These are phyloP conservation scores for Lachnellula subtilissima DNA, from an alignment of 2,329 filamentous ascomycete species.

Conservation along the genomic window DNA sequence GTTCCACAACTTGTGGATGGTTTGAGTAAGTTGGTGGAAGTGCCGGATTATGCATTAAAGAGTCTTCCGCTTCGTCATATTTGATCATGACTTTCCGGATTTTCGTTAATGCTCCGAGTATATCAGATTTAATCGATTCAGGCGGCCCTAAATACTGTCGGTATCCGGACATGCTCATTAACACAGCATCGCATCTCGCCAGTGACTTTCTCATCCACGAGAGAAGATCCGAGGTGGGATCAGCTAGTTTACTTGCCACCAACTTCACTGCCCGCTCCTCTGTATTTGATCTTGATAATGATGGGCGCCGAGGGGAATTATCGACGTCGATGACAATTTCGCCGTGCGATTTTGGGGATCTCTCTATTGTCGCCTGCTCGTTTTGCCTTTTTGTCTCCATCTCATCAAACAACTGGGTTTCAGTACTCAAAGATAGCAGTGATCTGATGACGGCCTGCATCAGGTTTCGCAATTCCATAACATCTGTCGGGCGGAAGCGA, in stretches of 20 bases:
- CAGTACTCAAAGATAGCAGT: slow-evolving; percentile 47
- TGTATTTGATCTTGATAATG: slow-evolving; percentile 24
- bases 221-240: slow-evolving; percentile 44
- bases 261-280: slow-evolving; percentile 30
- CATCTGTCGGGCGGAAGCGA: slow-evolving; percentile 46
- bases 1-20: slow-evolving; percentile 45
- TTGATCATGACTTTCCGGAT: slow-evolving; percentile 40
- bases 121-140: slow-evolving; percentile 38
- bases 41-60: slow-evolving; percentile 41
- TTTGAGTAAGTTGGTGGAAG: slow-evolving; percentile 43
- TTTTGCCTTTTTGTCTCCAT: slow-evolving; percentile 13
- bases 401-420: slow-evolving; percentile 42
- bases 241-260: slow-evolving; percentile 36
- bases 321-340: slow-evolving; percentile 37
- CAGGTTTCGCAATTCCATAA: slow-evolving; percentile 47
- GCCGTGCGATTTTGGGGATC: slow-evolving; percentile 1
- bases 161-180: slow-evolving; percentile 51
- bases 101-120: slow-evolving; percentile 36
- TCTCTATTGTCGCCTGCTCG: background rate
- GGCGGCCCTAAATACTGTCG: slow-evolving; percentile 44
- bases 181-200: slow-evolving; percentile 44
- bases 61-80: slow-evolving; percentile 45
- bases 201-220: slow-evolving; percentile 42
- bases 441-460: slow-evolving; percentile 52
- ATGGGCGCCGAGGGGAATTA: slow-evolving; percentile 17